Evolutionary conservation across 2,329 filamentous ascomycete species (phyloP).

Genomic region (Periconia digitata): DNA sequence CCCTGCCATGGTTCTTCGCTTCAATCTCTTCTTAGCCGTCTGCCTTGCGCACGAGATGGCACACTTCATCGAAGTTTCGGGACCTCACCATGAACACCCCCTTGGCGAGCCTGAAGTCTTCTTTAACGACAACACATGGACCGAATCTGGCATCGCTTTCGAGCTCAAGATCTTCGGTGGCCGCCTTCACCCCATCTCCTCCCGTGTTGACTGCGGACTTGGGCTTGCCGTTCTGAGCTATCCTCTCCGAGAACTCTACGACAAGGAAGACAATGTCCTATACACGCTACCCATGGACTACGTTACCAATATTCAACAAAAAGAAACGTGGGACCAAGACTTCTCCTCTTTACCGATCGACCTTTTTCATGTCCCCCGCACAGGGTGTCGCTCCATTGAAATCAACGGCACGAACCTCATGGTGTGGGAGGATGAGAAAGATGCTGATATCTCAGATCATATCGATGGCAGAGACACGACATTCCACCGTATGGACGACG

Average conservation of each 20-base stretch:
- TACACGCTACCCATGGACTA: conserved; percentile 45
- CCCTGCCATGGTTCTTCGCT: conserved; percentile 44
- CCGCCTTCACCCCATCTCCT: conserved; percentile 41
- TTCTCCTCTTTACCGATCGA: conserved; percentile 23
- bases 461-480: conserved; percentile 38
- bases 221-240: conserved; percentile 41
- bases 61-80: conserved; percentile 44
- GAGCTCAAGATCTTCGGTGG: conserved; percentile 44
- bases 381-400: conserved; percentile 38
- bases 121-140: conserved; percentile 44
- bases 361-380: conserved; percentile 42
- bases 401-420: conserved; percentile 43
- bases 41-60: conserved; percentile 44
- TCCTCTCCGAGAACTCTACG: conserved; percentile 38
- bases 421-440: conserved; percentile 45
- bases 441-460: conserved; percentile 42
- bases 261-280: conserved; percentile 40
- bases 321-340: conserved; percentile 41
- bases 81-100: conserved; percentile 38
- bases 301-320: conserved; percentile 40
- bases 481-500: conserved; percentile 42
- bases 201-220: conserved; percentile 42
- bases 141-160: conserved; percentile 43
- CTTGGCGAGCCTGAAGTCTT: conserved; percentile 42
- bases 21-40: conserved; percentile 44